These are phyloP conservation scores for Dissophora globulifera DNA, from an alignment of 192 early-diverging fungal genomes.

Conservation along the genomic window DNA sequence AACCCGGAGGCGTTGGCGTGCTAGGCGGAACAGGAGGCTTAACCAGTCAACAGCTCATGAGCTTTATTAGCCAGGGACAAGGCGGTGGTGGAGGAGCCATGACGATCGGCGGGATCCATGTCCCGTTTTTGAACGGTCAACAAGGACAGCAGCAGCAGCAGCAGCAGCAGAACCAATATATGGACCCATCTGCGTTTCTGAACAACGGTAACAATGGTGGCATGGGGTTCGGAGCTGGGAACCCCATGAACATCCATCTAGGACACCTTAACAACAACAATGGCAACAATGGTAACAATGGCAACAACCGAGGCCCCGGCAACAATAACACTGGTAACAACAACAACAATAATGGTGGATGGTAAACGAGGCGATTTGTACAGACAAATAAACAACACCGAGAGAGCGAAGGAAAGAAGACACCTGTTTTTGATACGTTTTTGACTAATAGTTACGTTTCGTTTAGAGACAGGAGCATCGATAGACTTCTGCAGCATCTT, in stretches of 20 bases:
- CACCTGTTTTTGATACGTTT: too few species aligned
- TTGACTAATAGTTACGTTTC: too few species aligned
- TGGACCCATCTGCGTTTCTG: constrained; percentile 36
- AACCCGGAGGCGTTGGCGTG: not conserved
- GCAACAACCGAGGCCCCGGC: not conserved
- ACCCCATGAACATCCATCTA: constrained; percentile 26
- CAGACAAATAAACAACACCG: too few species aligned
- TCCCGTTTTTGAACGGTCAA: constrained; percentile 19
- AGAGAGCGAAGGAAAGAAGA: too few species aligned
- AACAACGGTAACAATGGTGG: constrained; percentile 9
- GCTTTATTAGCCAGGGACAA: constrained; percentile 20
- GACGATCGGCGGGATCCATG: constrained; percentile 32
- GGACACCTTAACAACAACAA: constrained; percentile 16
- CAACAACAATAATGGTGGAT: too few species aligned
- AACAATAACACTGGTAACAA: not conserved
- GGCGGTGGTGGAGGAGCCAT: not conserved
- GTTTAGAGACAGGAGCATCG: too few species aligned
- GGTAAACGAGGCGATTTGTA: too few species aligned
- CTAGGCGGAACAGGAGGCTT: not conserved
- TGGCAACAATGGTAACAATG: not conserved
- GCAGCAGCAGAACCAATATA: constrained; percentile 19
- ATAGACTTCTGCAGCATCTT: too few species aligned
- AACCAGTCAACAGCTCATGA: constrained; percentile 24
- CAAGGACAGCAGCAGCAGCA: constrained; percentile 18
- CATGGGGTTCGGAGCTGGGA: constrained; percentile 17